Evolutionary conservation across 2,329 filamentous ascomycete species (phyloP).

Genomic region (Trichoderma sp.): DNA sequence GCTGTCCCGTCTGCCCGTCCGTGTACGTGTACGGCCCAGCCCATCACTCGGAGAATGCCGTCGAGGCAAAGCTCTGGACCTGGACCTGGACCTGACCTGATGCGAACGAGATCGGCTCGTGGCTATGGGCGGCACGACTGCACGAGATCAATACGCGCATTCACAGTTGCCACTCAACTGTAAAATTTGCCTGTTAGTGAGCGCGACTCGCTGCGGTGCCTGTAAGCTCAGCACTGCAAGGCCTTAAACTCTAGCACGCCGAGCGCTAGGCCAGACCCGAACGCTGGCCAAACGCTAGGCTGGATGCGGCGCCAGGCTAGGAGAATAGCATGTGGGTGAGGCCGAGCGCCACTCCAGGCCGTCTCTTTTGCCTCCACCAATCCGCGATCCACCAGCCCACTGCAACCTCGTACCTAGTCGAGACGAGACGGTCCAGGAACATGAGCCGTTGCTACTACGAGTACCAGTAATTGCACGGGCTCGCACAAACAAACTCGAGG

Average conservation of each 20-base stretch:
- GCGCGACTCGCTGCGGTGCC: not conserved
- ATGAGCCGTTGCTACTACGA: not conserved
- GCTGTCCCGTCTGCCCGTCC: not conserved
- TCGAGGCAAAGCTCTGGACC: not conserved
- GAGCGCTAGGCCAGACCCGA: slow-evolving; percentile 20
- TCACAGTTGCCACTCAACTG: not conserved
- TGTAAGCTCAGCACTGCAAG: not conserved
- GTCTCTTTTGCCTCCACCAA: not conserved
- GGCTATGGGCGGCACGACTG: not conserved
- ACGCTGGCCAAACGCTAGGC: not conserved
- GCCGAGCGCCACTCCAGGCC: slow-evolving; percentile 16
- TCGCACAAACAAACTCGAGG: not conserved
- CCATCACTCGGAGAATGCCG: not conserved
- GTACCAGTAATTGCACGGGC: not conserved
- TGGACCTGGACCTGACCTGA: not conserved
- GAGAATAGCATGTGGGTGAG: slow-evolving; percentile 20
- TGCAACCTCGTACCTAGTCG: not conserved
- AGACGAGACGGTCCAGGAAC: not conserved
- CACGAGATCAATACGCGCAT: not conserved
- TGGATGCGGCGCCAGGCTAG: slow-evolving; percentile 1
- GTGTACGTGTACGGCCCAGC: not conserved
- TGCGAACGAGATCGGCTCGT: not conserved
- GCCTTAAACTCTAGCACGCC: not conserved
- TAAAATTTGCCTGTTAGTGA: not conserved
- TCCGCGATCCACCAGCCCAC: slow-evolving; percentile 1